These are phyloP conservation scores for Chlorella vulgaris DNA, from an alignment of 139 green algal genomes.

Conservation along the genomic window DNA sequence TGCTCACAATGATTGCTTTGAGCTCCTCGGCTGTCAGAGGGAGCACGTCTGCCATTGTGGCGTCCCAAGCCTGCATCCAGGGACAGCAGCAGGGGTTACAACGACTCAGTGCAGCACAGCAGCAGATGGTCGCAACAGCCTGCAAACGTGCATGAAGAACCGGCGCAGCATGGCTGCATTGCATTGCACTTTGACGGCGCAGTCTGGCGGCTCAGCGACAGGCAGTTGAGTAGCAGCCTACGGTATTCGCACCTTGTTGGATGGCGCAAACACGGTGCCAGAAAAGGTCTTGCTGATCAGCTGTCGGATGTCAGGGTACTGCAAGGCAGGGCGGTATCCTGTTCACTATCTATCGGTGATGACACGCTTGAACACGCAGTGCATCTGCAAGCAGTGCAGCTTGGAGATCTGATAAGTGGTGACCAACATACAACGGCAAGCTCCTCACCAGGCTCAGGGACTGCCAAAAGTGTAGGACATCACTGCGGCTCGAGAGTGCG, in stretches of 20 bases:
- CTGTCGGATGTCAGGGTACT: neutral
- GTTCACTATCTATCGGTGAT: too few relatives aligned
- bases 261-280: slow-evolving; percentile 19
- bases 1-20: neutral
- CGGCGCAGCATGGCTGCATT: too few relatives aligned
- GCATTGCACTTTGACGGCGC: too few relatives aligned
- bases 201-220: neutral
- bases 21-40: neutral
- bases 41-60: neutral
- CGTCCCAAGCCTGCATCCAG: neutral
- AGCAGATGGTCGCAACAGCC: too few relatives aligned
- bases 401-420: too few relatives aligned
- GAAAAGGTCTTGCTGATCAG: neutral
- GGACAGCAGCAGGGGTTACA: too few relatives aligned
- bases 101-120: too few relatives aligned
- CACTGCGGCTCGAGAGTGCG: too few relatives aligned
- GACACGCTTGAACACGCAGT: too few relatives aligned
- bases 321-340: neutral
- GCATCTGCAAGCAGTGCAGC: neutral
- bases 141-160: too few relatives aligned
- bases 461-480: too few relatives aligned
- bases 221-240: neutral
- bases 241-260: neutral
- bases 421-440: neutral
- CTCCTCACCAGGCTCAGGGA: too few relatives aligned